Conservation (phyloP, 2,329 filamentous ascomycete species). For the Lasiodiplodia gonubiensis region DNA sequence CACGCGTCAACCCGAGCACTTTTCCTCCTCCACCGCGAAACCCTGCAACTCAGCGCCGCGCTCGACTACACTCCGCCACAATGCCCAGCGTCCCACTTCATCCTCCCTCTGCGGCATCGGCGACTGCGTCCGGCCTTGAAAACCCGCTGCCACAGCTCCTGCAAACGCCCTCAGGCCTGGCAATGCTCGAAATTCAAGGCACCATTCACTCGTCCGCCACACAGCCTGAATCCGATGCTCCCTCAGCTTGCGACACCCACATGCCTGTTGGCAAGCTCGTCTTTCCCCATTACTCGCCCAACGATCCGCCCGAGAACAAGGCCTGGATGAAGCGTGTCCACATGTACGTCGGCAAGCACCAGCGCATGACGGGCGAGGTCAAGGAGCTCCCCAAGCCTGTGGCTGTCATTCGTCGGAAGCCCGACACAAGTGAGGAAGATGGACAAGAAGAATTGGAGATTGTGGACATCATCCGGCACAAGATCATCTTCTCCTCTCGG, state of each 20-base stretch:
- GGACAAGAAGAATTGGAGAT: constrained; percentile 70
- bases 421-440: constrained; percentile 32
- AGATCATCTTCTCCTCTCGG: constrained; percentile 80
- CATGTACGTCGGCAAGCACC: constrained; percentile 85
- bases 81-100: constrained; percentile 32
- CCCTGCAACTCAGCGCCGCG: background rate
- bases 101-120: constrained; percentile 21
- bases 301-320: constrained; percentile 56
- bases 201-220: constrained; percentile 68
- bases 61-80: constrained; percentile 1
- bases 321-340: constrained; percentile 91
- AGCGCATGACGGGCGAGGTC: constrained; percentile 86
- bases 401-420: constrained; percentile 71
- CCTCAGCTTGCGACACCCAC: constrained; percentile 20
- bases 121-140: constrained; percentile 25
- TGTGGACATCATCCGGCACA: constrained; percentile 84
- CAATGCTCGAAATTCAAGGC: constrained; percentile 90
- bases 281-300: constrained; percentile 74
- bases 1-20: constrained; percentile 10
- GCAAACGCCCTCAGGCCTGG: constrained; percentile 86
- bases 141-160: constrained; percentile 80
- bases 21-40: background rate
- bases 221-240: constrained; percentile 16
- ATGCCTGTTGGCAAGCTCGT: constrained; percentile 73
- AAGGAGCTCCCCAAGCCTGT: constrained; percentile 82